These are phyloP conservation scores for Eutypa lata DNA, from an alignment of 2,329 filamentous ascomycete genomes.

Conservation along the genomic window DNA sequence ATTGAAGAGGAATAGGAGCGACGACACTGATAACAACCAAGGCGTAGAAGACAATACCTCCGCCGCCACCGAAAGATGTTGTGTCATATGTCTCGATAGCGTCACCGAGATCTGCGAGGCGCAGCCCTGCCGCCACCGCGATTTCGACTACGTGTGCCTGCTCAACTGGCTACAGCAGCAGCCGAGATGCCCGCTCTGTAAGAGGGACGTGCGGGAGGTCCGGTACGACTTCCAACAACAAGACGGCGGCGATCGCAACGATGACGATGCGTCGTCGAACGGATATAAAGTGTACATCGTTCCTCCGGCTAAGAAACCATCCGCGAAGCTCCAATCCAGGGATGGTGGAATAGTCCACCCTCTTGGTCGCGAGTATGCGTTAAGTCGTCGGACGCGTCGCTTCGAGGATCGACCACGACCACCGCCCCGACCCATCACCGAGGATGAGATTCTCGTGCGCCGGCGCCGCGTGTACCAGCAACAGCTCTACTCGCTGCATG, in stretches of 20 bases:
- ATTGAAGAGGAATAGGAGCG: constrained; percentile 12
- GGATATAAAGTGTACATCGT: constrained; percentile 58
- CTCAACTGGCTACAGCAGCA: constrained; percentile 75
- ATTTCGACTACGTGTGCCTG: constrained; percentile 85
- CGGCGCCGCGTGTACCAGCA: constrained; percentile 72
- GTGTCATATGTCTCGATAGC: constrained; percentile 82
- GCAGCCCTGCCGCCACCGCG: constrained; percentile 72
- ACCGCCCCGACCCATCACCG: constrained; percentile 19
- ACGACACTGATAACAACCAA: constrained; percentile 25
- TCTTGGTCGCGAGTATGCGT: background rate
- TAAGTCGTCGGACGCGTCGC: constrained; percentile 10
- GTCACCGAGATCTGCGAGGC: constrained; percentile 71
- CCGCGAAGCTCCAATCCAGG: background rate
- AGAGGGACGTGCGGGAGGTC: constrained; percentile 52
- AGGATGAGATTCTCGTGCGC: constrained; percentile 43
- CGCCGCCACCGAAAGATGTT: constrained; percentile 46
- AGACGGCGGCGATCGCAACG: background rate
- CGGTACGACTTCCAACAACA: constrained; percentile 60
- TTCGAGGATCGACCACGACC: constrained; percentile 7
- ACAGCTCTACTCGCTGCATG: constrained; percentile 72
- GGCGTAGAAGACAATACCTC: constrained; percentile 6
- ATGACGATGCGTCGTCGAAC: constrained; percentile 34
- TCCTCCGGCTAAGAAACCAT: constrained; percentile 24
- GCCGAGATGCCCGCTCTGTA: constrained; percentile 77
- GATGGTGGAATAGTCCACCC: background rate